These are phyloP conservation scores for Beauveria scarabaeidicola DNA, from an alignment of 2,329 filamentous ascomycete species.

Conservation along the genomic window DNA sequence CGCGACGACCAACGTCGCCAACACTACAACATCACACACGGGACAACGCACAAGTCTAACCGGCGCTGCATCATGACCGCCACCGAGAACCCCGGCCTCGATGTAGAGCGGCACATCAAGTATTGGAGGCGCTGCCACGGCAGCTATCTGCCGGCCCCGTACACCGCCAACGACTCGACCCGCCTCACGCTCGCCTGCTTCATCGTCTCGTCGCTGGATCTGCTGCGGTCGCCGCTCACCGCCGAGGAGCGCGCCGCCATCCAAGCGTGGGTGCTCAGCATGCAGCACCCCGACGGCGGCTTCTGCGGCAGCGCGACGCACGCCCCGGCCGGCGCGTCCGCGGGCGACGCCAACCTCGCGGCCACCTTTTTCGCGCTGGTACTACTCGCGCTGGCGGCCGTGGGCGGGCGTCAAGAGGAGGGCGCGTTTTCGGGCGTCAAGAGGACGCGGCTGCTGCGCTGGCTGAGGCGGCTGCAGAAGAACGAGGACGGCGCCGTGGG, in stretches of 20 bases:
- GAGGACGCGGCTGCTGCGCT: slow-evolving; percentile 57
- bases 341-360: slow-evolving; percentile 59
- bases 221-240: slow-evolving; percentile 58
- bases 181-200: slow-evolving; percentile 88
- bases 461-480: slow-evolving; percentile 71
- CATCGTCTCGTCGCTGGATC: slow-evolving; percentile 74
- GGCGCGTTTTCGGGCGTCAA: slow-evolving; percentile 55
- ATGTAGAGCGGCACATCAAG: slow-evolving; percentile 65
- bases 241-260: slow-evolving; percentile 35
- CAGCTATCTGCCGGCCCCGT: slow-evolving; percentile 69
- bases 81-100: slow-evolving; percentile 29
- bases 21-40: not conserved
- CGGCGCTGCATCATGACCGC: slow-evolving; percentile 7
- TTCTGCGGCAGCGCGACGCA: slow-evolving; percentile 80
- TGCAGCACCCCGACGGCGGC: slow-evolving; percentile 78
- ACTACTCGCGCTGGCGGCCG: slow-evolving; percentile 49
- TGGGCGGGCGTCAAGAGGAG: slow-evolving; percentile 20
- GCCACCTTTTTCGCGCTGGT: slow-evolving; percentile 85
- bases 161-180: slow-evolving; percentile 82
- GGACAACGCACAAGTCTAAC: not conserved
- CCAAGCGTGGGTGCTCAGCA: slow-evolving; percentile 73
- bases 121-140: slow-evolving; percentile 91
- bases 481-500: slow-evolving; percentile 77
- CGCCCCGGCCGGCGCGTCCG: slow-evolving; percentile 26
- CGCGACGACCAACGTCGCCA: not conserved